A percentile compares a stretch with the other conserved stretches of the same genome.
phyloP scores from a whole-genome alignment of 345 rosid genomes.

The Triadica sebifera region DNA sequence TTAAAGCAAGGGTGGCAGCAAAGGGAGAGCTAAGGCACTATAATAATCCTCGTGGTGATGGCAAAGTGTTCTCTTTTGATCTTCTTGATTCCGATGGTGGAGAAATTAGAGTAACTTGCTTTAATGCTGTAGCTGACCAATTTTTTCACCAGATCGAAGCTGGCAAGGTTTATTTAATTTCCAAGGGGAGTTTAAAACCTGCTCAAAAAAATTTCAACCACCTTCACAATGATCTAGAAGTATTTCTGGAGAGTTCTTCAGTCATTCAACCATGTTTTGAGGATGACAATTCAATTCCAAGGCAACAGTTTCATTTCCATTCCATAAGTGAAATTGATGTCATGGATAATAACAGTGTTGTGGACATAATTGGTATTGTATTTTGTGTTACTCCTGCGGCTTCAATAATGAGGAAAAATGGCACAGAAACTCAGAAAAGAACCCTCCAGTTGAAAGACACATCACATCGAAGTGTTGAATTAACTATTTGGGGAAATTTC shows the following conservation, averaged over 20 bases:
- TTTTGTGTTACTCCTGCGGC: conserved; percentile 50
- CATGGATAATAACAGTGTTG: conserved; percentile 58
- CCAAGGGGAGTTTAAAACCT: conserved; percentile 73
- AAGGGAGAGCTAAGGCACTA: conserved; percentile 75
- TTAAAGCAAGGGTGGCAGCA: conserved; percentile 85
- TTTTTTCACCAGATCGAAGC: conserved; percentile 73
- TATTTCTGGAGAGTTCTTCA: conserved; percentile 58
- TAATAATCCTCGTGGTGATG: conserved; percentile 75
- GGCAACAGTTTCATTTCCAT: conserved; percentile 69
- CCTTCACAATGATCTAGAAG: conserved; percentile 76
- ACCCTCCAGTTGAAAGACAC: conserved; percentile 73
- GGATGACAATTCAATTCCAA: conserved; percentile 70
- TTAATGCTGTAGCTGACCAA: conserved; percentile 77
- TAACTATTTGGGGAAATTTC: conserved; percentile 86
- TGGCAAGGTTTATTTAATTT: conserved; percentile 74
- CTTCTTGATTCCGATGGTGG: conserved; percentile 89
- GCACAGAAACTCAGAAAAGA: conserved; percentile 76
- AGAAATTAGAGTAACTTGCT: conserved; percentile 92
- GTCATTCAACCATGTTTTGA: conserved; percentile 63
- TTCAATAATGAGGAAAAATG: conserved; percentile 70
- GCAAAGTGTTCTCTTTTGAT: conserved; percentile 87
- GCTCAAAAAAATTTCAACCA: conserved; percentile 87
- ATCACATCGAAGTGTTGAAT: conserved; percentile 80
- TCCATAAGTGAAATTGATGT: conserved; percentile 62
- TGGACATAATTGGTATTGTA: conserved; percentile 76